Percentiles rank a stretch among this genome's conserved stretches.
Evolutionary conservation across 192 early-diverging fungal species (phyloP).

Genomic region (Linnemannia zychae): DNA sequence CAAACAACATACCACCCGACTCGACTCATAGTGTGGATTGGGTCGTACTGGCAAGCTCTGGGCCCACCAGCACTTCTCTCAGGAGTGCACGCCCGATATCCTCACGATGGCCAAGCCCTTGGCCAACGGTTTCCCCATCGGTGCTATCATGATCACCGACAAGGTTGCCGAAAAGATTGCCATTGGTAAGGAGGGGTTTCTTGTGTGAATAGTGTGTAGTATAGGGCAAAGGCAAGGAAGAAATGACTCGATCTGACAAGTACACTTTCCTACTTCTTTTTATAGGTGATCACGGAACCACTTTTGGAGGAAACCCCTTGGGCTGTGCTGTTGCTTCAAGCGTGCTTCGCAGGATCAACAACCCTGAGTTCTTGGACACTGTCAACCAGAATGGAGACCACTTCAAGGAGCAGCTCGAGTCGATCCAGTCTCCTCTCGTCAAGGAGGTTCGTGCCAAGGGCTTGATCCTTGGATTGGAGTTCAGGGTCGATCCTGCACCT

Average conservation of each 20-base stretch:
- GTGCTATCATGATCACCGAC: slow-evolving; percentile 86
- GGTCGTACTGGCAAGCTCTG: slow-evolving; percentile 92
- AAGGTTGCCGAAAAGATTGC: slow-evolving; percentile 86
- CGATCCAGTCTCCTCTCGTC: slow-evolving; percentile 68
- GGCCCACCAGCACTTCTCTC: slow-evolving; percentile 81
- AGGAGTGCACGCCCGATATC: slow-evolving; percentile 86
- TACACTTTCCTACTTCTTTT: slow-evolving; percentile 2
- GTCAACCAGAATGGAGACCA: slow-evolving; percentile 76
- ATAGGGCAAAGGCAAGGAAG: neutral
- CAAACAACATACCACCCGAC: neutral
- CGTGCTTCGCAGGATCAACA: slow-evolving; percentile 79
- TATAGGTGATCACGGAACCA: slow-evolving; percentile 95
- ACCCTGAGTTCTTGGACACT: slow-evolving; percentile 78
- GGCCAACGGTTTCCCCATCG: slow-evolving; percentile 97
- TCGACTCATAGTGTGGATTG: slow-evolving; percentile 80
- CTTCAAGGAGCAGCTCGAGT: slow-evolving; percentile 67
- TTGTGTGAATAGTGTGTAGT: neutral
- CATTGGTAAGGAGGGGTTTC: slow-evolving; percentile 60
- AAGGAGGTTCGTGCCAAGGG: slow-evolving; percentile 89
- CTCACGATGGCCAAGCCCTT: slow-evolving; percentile 97
- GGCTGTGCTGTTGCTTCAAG: slow-evolving; percentile 87
- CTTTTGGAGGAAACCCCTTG: slow-evolving; percentile 96
- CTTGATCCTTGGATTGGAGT: slow-evolving; percentile 89
- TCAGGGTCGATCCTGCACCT: slow-evolving; percentile 75
- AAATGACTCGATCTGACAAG: neutral